A percentile compares a stretch with the other conserved stretches of the same genome.
These are phyloP conservation scores for Penicillium sp. DNA, from an alignment of 2,329 filamentous ascomycete species.

Conservation along the genomic window DNA sequence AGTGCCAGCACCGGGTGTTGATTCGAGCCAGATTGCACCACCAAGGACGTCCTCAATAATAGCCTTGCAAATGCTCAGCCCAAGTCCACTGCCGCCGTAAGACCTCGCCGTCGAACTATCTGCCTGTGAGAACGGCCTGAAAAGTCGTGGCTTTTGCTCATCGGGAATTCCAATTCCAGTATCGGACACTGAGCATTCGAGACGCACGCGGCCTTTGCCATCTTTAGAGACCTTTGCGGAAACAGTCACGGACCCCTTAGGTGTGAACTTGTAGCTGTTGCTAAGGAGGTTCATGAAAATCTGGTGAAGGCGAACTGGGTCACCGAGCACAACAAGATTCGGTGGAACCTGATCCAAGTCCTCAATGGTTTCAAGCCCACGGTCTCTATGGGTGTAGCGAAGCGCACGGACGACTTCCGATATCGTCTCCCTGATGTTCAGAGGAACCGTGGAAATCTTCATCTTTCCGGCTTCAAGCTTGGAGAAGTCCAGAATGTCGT, in stretches of 20 bases:
- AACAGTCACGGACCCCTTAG: constrained; percentile 83
- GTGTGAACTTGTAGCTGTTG: constrained; percentile 94
- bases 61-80: constrained; percentile 91
- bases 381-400: constrained; percentile 66
- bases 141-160: constrained; percentile 77
- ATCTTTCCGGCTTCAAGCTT: constrained; percentile 86
- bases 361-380: constrained; percentile 64
- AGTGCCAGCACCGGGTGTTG: constrained; percentile 65
- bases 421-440: constrained; percentile 73
- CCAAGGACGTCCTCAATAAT: constrained; percentile 92
- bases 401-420: constrained; percentile 67
- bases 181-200: constrained; percentile 86
- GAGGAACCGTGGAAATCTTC: constrained; percentile 83
- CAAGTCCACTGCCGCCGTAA: constrained; percentile 89
- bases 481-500: constrained; percentile 88
- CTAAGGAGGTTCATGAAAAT: constrained; percentile 81
- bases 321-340: constrained; percentile 74
- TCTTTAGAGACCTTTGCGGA: constrained; percentile 75
- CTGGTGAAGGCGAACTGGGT: constrained; percentile 81
- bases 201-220: constrained; percentile 69
- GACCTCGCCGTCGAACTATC: constrained; percentile 88
- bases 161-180: constrained; percentile 90
- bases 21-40: constrained; percentile 82
- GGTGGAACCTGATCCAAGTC: constrained; percentile 66
- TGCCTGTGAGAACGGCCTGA: constrained; percentile 90